Percentiles rank a stretch among this genome's conserved stretches.
phyloP scores from a whole-genome alignment of 2,329 filamentous ascomycete genomes.

The Shiraia bambusicola region DNA sequence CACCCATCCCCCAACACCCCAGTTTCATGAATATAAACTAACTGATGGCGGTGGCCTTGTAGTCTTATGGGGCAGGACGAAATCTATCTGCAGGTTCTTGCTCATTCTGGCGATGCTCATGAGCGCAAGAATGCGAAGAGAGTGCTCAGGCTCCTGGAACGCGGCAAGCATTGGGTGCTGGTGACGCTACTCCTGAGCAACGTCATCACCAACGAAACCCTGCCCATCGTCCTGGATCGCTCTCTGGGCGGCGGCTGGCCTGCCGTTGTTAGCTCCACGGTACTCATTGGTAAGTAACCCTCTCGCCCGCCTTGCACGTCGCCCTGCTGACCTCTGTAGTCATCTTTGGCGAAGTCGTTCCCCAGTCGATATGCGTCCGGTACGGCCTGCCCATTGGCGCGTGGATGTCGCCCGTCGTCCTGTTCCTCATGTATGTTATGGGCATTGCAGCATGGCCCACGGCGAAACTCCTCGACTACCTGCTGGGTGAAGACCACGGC shows the following conservation, averaged over 20 bases:
- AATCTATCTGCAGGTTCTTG: constrained; percentile 94
- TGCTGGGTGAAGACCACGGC: constrained; percentile 92
- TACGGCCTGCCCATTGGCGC: constrained; percentile 94
- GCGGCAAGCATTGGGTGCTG: constrained; percentile 96
- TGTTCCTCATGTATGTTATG: constrained; percentile 88
- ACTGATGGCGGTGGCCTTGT: constrained; percentile 14
- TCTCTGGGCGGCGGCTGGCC: constrained; percentile 93
- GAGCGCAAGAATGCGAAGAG: constrained; percentile 83
- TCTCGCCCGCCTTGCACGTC: not conserved
- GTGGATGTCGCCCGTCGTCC: constrained; percentile 85
- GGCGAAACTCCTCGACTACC: constrained; percentile 89
- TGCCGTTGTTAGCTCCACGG: constrained; percentile 88
- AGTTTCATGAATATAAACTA: too few relatives aligned
- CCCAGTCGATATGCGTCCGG: constrained; percentile 93
- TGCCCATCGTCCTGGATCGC: constrained; percentile 87
- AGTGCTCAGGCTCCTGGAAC: constrained; percentile 77
- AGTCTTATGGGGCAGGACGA: constrained; percentile 76
- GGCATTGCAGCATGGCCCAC: constrained; percentile 90
- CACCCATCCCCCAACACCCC: constrained; percentile 3
- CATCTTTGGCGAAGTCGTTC: constrained; percentile 95
- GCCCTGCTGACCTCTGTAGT: constrained; percentile 56
- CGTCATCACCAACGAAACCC: constrained; percentile 94
- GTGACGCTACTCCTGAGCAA: constrained; percentile 93
- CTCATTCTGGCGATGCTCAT: constrained; percentile 78
- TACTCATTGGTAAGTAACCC: constrained; percentile 83